Evolutionary conservation across 257 asterid genomes (phyloP).

Genomic region (Galeopsis tetrahit): DNA sequence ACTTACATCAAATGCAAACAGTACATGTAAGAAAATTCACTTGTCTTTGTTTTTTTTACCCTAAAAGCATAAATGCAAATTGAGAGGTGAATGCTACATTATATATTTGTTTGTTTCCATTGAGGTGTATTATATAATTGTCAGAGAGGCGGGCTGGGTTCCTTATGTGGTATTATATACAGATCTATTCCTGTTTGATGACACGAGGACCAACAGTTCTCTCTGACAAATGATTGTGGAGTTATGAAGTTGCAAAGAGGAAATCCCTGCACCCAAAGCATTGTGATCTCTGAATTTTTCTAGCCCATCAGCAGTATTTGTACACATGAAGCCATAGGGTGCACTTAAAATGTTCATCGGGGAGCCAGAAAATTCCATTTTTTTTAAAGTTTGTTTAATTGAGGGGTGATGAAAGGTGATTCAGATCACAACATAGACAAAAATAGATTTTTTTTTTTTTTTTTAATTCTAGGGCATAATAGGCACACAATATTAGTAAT

Average conservation of each 20-base stretch:
- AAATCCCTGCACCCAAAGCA: background rate
- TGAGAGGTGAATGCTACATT: conserved; percentile 2
- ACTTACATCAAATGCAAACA: conserved; percentile 88
- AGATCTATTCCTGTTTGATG: conserved; percentile 2
- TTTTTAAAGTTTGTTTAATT: background rate
- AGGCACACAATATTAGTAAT: background rate
- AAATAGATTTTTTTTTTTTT: background rate
- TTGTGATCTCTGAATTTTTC: background rate
- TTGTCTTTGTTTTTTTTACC: background rate
- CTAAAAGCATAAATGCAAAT: conserved; percentile 14
- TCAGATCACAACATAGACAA: conserved; percentile 6
- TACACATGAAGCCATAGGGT: background rate
- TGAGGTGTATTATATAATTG: background rate
- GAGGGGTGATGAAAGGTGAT: background rate
- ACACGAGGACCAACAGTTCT: conserved; percentile 1
- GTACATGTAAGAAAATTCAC: conserved; percentile 66
- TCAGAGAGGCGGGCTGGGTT: conserved; percentile 12
- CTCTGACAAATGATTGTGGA: background rate
- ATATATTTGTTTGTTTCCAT: background rate
- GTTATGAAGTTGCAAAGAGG: background rate
- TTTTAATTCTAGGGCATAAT: conserved; percentile 23
- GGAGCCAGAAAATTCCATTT: background rate
- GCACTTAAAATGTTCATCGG: background rate
- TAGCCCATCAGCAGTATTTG: background rate
- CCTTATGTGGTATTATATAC: conserved; percentile 2